These are phyloP conservation scores for Plantago elongata DNA, from an alignment of 257 asterid species.

Conservation along the genomic window DNA sequence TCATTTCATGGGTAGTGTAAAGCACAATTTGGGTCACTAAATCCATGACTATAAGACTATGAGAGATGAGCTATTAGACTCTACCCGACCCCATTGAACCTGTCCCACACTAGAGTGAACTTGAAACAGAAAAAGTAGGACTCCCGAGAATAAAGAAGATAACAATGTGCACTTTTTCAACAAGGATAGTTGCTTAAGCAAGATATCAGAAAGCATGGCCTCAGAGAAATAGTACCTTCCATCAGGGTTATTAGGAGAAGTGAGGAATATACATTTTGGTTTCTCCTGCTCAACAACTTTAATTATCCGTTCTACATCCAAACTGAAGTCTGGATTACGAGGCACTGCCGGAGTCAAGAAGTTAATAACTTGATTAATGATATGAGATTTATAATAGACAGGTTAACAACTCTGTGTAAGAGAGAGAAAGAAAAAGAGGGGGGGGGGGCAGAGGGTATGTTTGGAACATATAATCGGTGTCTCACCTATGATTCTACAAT, in stretches of 20 bases:
- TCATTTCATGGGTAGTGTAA: too few species aligned
- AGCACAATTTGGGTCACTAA: too few species aligned
- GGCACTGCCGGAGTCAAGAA: constrained; percentile 47
- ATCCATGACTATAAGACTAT: too few species aligned
- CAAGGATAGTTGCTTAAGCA: constrained; percentile 2
- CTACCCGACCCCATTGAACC: background rate
- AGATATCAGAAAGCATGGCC: constrained; percentile 1
- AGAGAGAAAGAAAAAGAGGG: constrained; percentile 2
- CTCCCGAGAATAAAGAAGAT: background rate
- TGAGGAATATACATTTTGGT: constrained; percentile 88
- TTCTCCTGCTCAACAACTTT: constrained; percentile 75
- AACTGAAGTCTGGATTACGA: constrained; percentile 74
- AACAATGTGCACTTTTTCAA: background rate
- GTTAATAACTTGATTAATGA: background rate
- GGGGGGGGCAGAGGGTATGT: background rate
- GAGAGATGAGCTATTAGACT: background rate
- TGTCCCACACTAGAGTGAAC: background rate
- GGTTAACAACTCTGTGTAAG: background rate
- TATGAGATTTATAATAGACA: constrained; percentile 5
- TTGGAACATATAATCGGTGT: background rate
- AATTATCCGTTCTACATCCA: constrained; percentile 68
- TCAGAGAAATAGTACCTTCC: constrained; percentile 59
- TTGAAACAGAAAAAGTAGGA: background rate
- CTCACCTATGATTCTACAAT: constrained; percentile 8
- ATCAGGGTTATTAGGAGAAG: constrained; percentile 98